Conservation (phyloP, 208 protist species). For the Balamuthia mandrillaris region DNA sequence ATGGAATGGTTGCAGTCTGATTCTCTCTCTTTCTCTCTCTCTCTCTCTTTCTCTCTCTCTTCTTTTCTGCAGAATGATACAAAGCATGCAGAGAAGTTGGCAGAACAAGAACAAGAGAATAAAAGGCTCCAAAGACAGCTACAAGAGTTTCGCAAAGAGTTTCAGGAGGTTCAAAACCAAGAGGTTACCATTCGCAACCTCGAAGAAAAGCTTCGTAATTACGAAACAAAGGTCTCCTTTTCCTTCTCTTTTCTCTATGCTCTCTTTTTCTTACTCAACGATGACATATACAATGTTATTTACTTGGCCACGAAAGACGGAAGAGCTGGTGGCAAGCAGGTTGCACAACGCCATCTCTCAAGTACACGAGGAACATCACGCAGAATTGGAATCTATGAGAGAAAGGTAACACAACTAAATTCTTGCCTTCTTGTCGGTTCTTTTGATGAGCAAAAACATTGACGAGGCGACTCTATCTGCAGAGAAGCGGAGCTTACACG, state of each 20-base stretch:
- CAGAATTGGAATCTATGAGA: neutral
- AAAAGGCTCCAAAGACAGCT: conserved; percentile 39
- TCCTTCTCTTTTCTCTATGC: neutral
- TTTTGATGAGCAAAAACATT: neutral
- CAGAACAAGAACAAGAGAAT: conserved; percentile 49
- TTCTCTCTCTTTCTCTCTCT: neutral
- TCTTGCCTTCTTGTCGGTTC: too few relatives aligned
- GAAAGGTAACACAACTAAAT: too few relatives aligned
- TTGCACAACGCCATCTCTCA: neutral
- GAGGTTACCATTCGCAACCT: conserved; percentile 54
- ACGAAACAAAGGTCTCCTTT: conserved; percentile 8
- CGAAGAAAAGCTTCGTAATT: conserved; percentile 50
- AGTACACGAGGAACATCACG: neutral
- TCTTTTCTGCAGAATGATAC: neutral
- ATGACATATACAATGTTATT: too few relatives aligned
- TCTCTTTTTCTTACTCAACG: neutral
- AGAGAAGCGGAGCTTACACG: neutral
- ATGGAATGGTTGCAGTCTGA: neutral
- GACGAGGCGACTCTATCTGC: neutral
- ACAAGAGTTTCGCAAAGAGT: conserved; percentile 47
- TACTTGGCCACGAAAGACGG: neutral
- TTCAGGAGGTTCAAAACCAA: conserved; percentile 58
- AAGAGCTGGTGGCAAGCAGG: neutral
- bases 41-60: neutral
- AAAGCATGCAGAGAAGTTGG: neutral